Percentiles rank a stretch among this genome's conserved stretches.
phyloP scores from a whole-genome alignment of 202 grass and related monocot species.

The Musa balbisiana region DNA sequence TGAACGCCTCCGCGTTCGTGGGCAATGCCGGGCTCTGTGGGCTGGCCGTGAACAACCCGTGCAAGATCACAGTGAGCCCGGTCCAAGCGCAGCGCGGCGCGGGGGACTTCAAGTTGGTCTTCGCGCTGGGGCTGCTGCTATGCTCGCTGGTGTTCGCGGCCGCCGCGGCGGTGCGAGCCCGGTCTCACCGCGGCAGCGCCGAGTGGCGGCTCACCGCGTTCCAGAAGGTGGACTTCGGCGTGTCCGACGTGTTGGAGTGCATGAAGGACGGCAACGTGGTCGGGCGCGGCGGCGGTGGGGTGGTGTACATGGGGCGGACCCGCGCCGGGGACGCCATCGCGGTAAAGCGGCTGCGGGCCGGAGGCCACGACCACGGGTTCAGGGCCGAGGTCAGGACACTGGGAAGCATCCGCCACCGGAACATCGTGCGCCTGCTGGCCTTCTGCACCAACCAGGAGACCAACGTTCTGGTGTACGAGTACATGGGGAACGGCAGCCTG shows the following conservation, averaged over 20 bases:
- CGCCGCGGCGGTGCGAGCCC: conserved; percentile 48
- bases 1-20: conserved; percentile 69
- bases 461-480: conserved; percentile 90
- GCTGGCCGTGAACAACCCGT: conserved; percentile 28
- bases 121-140: conserved; percentile 61
- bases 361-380: conserved; percentile 76
- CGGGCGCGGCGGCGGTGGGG: conserved; percentile 73
- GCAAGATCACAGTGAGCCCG: neutral
- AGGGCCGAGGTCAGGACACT: conserved; percentile 77
- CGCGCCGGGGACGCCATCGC: conserved; percentile 42
- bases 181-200: conserved; percentile 25
- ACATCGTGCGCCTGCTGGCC: conserved; percentile 77
- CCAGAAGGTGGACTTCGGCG: conserved; percentile 78
- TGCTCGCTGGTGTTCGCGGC: conserved; percentile 71
- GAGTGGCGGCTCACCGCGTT: conserved; percentile 74
- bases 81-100: neutral
- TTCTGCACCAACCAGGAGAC: conserved; percentile 49
- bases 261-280: conserved; percentile 96
- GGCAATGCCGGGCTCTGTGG: conserved; percentile 76
- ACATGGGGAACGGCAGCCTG: conserved; percentile 79
- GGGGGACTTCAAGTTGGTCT: conserved; percentile 58
- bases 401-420: conserved; percentile 82
- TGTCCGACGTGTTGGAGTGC: conserved; percentile 75
- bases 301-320: conserved; percentile 56
- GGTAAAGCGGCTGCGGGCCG: conserved; percentile 53